Evolutionary conservation across 768 basidiomycete genomes (phyloP), one percentile per base, ranked within the genome.

Genomic region (Pisolithus tinctorius): DNA sequence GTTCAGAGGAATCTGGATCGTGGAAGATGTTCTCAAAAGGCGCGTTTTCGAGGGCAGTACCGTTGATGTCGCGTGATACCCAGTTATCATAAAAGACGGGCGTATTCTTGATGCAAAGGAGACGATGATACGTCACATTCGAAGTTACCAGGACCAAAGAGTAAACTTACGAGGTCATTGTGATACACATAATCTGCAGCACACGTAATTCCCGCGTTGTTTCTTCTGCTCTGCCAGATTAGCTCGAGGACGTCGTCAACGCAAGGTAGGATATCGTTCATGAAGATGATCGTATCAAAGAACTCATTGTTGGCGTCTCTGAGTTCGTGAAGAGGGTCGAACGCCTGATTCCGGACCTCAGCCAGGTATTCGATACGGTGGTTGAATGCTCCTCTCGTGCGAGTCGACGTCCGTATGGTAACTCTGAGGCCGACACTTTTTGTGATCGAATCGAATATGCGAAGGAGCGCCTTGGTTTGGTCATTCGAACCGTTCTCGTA

Each of bases 121-220:
- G 20, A 42, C 7, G 4, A 30, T 8, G 25, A 44, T 29, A 44
- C 25, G 16, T 30, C 2, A 26, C 13, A 2, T 14, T 34, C 11
- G 34, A 20, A 11, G 17, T 1, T 2, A 27, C 52, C 23, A 41
- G 4, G 30, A 37, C 11, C 16, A 7, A 17, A 10, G 36, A 25
- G 38, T 43, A 16, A 6, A 77, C 82, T 59, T 58, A 83, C 87
- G 56, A 97, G 88, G 44, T 95, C 93, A 29, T 93, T 83, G 72
- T 99, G 96, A 72, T 89, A 99, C 93, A 99, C 98, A 73, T 99
- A 99, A 66, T 99, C 95, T 1, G 93, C 84, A 0, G 95, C 96
- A 60, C 96, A 98, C 9, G 96, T 98, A 67, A 98, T 95, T 14
- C 94, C 95, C 1, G 96, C 96, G 68, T 96, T 98, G 70, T 98